Evolutionary conservation across 2,329 filamentous ascomycete genomes (phyloP).

Genomic region (Paecilomyces sp.): DNA sequence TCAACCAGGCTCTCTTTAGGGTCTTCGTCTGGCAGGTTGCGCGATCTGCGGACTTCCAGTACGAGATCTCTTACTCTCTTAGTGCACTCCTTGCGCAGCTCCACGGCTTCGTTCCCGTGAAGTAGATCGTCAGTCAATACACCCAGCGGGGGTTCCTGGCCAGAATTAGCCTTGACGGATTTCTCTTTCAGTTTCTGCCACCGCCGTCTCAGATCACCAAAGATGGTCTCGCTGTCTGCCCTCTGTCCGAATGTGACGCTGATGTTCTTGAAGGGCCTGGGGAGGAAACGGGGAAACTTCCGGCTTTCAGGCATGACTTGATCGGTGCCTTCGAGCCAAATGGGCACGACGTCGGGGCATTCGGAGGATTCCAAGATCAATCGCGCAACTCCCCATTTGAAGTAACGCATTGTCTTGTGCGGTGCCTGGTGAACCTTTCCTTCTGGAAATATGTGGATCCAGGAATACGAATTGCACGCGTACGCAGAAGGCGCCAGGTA

Average conservation of each 20-base stretch:
- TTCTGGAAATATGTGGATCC: conserved; percentile 96
- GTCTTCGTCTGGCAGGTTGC: conserved; percentile 75
- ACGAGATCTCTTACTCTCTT: conserved; percentile 71
- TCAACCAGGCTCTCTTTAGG: conserved; percentile 68
- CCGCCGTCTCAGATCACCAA: conserved; percentile 66
- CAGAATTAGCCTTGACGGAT: conserved; percentile 40
- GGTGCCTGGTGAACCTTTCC: conserved; percentile 87
- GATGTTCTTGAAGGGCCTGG: conserved; percentile 64
- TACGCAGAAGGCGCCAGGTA: conserved; percentile 69
- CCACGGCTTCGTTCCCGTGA: conserved; percentile 65
- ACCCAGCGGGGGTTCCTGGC: conserved; percentile 37
- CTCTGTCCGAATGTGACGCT: conserved; percentile 72
- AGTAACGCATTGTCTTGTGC: conserved; percentile 77
- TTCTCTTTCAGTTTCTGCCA: conserved; percentile 63
- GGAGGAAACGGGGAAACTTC: conserved; percentile 70
- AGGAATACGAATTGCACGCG: conserved; percentile 61
- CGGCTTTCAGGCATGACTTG: conserved; percentile 81
- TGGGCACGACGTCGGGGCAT: conserved; percentile 80
- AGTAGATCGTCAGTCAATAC: conserved; percentile 59
- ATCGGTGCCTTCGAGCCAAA: conserved; percentile 90
- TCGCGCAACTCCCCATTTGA: conserved; percentile 94
- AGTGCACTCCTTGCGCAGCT: conserved; percentile 73
- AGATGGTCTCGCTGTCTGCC: conserved; percentile 64
- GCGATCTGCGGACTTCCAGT: conserved; percentile 62
- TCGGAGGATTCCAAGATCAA: conserved; percentile 85